Percentiles rank a stretch among this genome's conserved stretches.
phyloP scores from a whole-genome alignment of 2,329 filamentous ascomycete species.

The Xylaria sp. region DNA sequence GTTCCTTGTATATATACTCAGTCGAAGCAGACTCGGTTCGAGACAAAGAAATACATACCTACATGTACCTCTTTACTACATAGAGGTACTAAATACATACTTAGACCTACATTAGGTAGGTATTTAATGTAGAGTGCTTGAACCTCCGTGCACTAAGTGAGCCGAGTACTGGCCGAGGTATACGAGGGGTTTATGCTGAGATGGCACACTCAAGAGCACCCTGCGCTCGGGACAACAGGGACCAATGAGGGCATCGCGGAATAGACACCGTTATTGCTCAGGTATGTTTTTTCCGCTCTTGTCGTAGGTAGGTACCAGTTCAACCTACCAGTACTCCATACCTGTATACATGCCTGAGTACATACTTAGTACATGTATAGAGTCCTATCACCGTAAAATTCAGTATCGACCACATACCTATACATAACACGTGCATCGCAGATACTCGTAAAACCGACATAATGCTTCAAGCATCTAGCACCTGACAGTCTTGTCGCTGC shows the following conservation, averaged over 20 bases:
- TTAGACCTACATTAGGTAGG: neutral
- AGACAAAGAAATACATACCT: neutral
- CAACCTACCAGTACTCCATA: neutral
- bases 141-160: neutral
- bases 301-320: neutral
- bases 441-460: neutral
- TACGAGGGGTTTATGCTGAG: neutral
- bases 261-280: neutral
- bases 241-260: constrained; percentile 1
- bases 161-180: neutral
- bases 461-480: too few relatives aligned
- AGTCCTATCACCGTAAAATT: neutral
- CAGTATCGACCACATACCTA: neutral
- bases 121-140: neutral
- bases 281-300: neutral
- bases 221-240: neutral
- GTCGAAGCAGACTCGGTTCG: neutral
- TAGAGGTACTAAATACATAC: neutral
- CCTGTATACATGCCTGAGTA: neutral
- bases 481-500: neutral
- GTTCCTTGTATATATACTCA: neutral
- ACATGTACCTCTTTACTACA: too few relatives aligned
- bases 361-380: neutral
- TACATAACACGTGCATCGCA: neutral
- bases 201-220: neutral